Evolutionary conservation across 2,329 filamentous ascomycete species (phyloP), one percentile per base, ranked within the genome.

Genomic region (Penicillium sp.): DNA sequence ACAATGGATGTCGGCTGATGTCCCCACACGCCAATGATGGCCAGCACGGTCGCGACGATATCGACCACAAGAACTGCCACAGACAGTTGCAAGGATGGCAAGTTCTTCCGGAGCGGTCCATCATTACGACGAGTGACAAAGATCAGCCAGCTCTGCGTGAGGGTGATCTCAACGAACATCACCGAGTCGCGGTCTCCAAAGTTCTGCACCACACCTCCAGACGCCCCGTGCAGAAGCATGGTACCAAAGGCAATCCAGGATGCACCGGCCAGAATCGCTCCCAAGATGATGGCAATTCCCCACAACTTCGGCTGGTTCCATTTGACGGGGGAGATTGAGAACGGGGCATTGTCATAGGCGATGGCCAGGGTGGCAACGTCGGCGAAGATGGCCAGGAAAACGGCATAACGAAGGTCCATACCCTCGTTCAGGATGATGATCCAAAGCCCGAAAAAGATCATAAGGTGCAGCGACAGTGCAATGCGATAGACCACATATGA

Each of bases 401-500:
- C 92, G 61, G 96, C 89, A 52, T 96, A 82, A 76, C 95, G 86
- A 67, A 96, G 87, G 82, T 96, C 92, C 65, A 96, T 84, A 61
- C 87, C 90, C 63, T 86, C 83, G 84, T 96, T 95, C 69, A 94
- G 83, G 69, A 94, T 93, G 69, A 90, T 90, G 70, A 96, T 95
- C 91, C 92, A 96, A 60, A 96, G 86, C 76, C 91, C 92, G 53
- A 96, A 85, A 84, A 92, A 96, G 75, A 96, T 90, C 81, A 95
- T 91, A 73, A 96, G 84, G 77, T 96, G 92, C 66, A 96, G 87
- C 15, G 92, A 96, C 72, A 96, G 82, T 51, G 92, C 92, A 73
- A 96, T 96, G 85, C 92, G 91, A 83, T 96, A 96, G 72, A 96
- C 90, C 67, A 96, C 91, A 82, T 96, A 96, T 61, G 92, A 90